phyloP scores from a whole-genome alignment of 2,329 filamentous ascomycete species.

The Phoma sp. region DNA sequence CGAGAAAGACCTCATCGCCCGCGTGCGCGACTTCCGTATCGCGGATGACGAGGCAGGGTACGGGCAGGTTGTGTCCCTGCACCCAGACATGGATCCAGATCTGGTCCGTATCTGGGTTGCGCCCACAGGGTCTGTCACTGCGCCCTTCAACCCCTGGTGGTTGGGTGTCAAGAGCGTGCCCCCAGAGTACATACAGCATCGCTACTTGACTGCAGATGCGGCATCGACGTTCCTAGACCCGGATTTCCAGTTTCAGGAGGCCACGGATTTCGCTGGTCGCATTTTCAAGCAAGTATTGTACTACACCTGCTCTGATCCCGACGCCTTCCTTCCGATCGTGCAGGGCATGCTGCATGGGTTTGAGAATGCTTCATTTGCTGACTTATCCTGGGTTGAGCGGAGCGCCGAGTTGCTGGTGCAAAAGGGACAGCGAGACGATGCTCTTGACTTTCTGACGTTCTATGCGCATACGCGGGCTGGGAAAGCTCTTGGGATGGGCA shows the following conservation, averaged over 20 bases:
- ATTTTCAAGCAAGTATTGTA: conserved; percentile 39
- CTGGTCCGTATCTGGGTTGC: conserved; percentile 45
- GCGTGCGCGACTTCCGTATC: conserved; percentile 45
- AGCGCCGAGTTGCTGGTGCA: conserved; percentile 27
- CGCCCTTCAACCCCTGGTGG: conserved; percentile 46
- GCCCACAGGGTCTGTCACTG: conserved; percentile 43
- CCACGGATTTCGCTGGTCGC: conserved; percentile 34
- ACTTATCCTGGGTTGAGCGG: conserved; percentile 32
- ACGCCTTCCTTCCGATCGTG: conserved; percentile 29
- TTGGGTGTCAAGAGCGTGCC: conserved; percentile 40
- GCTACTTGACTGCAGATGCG: conserved; percentile 44
- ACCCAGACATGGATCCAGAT: conserved; percentile 33
- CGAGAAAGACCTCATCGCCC: conserved; percentile 55
- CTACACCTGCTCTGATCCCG: conserved; percentile 38
- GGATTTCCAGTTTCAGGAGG: conserved; percentile 43
- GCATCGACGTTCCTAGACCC: conserved; percentile 42
- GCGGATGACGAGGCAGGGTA: conserved; percentile 47
- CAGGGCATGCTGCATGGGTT: conserved; percentile 36
- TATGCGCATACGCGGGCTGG: conserved; percentile 34
- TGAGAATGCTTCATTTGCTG: conserved; percentile 32
- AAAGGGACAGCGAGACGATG: conserved; percentile 24
- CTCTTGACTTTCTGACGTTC: conserved; percentile 30
- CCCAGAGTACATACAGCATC: conserved; percentile 43
- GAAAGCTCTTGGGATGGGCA: conserved; percentile 33
- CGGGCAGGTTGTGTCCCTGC: conserved; percentile 42